Percentiles rank a stretch among this genome's conserved stretches.
These are phyloP conservation scores for Russula abietina DNA, from an alignment of 768 basidiomycete species.

Conservation along the genomic window DNA sequence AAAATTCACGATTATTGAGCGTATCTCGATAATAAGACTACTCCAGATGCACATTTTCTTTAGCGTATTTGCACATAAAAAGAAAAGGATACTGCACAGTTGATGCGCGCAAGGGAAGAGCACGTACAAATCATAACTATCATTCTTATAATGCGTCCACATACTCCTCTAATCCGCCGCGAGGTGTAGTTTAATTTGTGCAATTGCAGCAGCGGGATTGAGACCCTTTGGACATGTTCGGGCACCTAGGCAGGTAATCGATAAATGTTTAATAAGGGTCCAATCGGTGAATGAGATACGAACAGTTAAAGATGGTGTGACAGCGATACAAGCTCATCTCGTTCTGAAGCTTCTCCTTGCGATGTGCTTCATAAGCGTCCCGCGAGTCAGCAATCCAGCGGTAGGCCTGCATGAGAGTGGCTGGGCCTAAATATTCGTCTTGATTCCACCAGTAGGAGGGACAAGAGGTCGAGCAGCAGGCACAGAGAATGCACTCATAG, in stretches of 20 bases:
- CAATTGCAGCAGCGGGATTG: constrained; percentile 88
- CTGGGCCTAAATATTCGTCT: constrained; percentile 96
- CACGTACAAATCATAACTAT: not conserved
- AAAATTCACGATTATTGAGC: not conserved
- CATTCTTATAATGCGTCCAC: not conserved
- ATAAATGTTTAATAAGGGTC: not conserved
- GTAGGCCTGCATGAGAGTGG: constrained; percentile 94
- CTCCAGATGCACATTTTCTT: constrained; percentile 2
- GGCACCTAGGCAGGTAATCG: constrained; percentile 44
- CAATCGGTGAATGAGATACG: constrained; percentile 27
- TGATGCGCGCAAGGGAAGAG: constrained; percentile 1
- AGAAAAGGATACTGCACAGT: not conserved
- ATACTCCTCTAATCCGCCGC: constrained; percentile 53
- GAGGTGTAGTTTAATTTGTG: constrained; percentile 88
- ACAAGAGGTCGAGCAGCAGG: constrained; percentile 97
- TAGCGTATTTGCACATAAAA: constrained; percentile 3
- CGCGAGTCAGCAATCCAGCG: constrained; percentile 97
- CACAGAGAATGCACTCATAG: constrained; percentile 96
- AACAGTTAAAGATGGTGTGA: constrained; percentile 98
- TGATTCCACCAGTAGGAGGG: constrained; percentile 99
- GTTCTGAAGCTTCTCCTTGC: constrained; percentile 92
- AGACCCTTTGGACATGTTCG: constrained; percentile 97
- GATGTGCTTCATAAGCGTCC: constrained; percentile 72
- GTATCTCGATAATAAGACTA: not conserved
- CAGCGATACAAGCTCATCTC: constrained; percentile 95